These are phyloP conservation scores for Chalciporus sphaerocephalus DNA, from an alignment of 768 basidiomycete genomes.

Conservation along the genomic window DNA sequence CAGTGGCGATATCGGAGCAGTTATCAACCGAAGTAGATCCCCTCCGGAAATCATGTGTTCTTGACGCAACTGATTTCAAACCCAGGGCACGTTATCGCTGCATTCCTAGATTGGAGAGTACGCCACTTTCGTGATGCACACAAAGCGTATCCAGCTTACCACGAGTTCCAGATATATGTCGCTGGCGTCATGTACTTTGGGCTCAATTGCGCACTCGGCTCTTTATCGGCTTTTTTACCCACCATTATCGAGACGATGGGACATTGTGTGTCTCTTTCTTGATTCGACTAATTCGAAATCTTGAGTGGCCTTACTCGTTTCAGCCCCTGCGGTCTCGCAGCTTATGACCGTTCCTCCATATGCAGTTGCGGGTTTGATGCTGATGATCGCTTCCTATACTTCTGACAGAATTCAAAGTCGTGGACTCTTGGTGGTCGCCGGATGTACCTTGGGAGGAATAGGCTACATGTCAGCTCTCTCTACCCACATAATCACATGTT, in stretches of 20 bases:
- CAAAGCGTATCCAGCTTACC: conserved; percentile 5
- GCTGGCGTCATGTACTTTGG: conserved; percentile 50
- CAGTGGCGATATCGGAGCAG: conserved; percentile 39
- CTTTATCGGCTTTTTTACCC: conserved; percentile 50
- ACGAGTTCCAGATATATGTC: conserved; percentile 33
- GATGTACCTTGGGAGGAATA: conserved; percentile 33
- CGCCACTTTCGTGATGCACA: conserved; percentile 1
- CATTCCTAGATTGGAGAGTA: conserved; percentile 46
- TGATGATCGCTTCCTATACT: conserved; percentile 34
- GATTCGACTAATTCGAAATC: neutral
- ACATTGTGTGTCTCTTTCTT: conserved; percentile 35
- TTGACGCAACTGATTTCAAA: neutral
- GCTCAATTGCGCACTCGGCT: conserved; percentile 45
- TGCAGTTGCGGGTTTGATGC: conserved; percentile 37
- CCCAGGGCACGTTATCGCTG: conserved; percentile 40
- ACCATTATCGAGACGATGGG: conserved; percentile 52
- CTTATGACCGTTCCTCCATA: conserved; percentile 54
- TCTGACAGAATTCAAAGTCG: conserved; percentile 45
- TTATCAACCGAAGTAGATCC: conserved; percentile 38
- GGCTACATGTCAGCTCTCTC: conserved; percentile 38
- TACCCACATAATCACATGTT: too few species aligned
- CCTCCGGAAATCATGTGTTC: neutral
- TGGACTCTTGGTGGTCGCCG: conserved; percentile 32
- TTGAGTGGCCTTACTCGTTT: neutral
- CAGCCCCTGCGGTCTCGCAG: conserved; percentile 44